Percentiles rank a stretch among this genome's conserved stretches.
Conservation (phyloP, 805 yeast species). For the Kodamaea laetipori region DNA sequence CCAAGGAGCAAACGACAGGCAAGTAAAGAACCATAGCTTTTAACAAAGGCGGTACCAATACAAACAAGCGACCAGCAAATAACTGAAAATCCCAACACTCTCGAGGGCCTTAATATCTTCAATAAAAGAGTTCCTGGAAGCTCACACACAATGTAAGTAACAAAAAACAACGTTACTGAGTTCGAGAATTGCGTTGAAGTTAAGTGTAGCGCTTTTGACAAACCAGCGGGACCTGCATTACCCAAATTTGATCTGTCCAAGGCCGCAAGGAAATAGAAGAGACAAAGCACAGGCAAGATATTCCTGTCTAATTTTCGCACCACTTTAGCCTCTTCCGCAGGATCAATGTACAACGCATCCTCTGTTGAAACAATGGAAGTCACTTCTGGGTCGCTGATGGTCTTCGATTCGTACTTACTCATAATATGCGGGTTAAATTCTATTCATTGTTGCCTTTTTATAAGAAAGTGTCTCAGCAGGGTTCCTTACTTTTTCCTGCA, state of each 20-base stretch:
- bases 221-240: constrained; percentile 58
- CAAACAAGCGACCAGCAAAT: constrained; percentile 45
- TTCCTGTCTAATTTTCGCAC: constrained; percentile 44
- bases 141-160: constrained; percentile 47
- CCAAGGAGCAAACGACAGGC: constrained; percentile 54
- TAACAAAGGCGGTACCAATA: constrained; percentile 45
- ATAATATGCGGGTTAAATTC: not conserved
- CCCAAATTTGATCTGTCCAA: constrained; percentile 62
- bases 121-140: constrained; percentile 38
- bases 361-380: not conserved
- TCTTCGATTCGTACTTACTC: not conserved
- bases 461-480: not conserved
- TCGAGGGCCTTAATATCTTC: constrained; percentile 36
- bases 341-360: constrained; percentile 19
- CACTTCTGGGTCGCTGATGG: not conserved
- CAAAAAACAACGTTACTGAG: constrained; percentile 48
- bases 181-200: constrained; percentile 42
- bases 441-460: not conserved
- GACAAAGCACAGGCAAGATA: constrained; percentile 45
- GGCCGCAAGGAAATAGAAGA: constrained; percentile 47
- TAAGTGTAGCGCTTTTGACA: constrained; percentile 42
- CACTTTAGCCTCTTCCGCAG: constrained; percentile 31
- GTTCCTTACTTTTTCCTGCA: too few species aligned
- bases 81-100: constrained; percentile 32
- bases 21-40: constrained; percentile 43